phyloP scores from a whole-genome alignment of 352 stramenopile genomes.

The Phytophthora fragariaefolia region DNA sequence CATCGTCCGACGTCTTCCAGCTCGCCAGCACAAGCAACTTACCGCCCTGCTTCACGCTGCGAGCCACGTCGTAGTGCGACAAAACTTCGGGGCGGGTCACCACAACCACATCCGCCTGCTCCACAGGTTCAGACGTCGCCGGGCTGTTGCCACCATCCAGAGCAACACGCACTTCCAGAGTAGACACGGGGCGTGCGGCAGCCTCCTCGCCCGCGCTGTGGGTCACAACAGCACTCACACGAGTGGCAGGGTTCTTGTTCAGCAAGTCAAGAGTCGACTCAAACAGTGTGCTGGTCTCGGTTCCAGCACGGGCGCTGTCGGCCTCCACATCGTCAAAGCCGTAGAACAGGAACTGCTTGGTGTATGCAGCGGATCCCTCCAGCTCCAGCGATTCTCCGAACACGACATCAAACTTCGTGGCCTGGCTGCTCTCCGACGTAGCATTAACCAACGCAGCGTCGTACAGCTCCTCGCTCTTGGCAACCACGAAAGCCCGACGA shows the following conservation, averaged over 20 bases:
- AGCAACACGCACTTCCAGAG: conserved; percentile 63
- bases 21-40: conserved; percentile 60
- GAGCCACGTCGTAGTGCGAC: conserved; percentile 55
- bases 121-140: conserved; percentile 53
- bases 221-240: conserved; percentile 64
- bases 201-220: conserved; percentile 45
- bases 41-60: conserved; percentile 61
- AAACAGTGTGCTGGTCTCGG: conserved; percentile 43
- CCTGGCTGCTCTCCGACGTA: conserved; percentile 45
- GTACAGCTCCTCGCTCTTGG: conserved; percentile 77
- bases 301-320: conserved; percentile 42
- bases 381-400: conserved; percentile 57
- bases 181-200: conserved; percentile 46
- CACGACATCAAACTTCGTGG: conserved; percentile 59
- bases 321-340: conserved; percentile 85
- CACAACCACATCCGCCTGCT: conserved; percentile 67
- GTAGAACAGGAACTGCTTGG: conserved; percentile 92
- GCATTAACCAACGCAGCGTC: conserved; percentile 54
- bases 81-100: conserved; percentile 58
- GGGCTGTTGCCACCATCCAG: conserved; percentile 45
- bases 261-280: conserved; percentile 54
- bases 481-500: conserved; percentile 80
- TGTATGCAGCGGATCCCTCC: conserved; percentile 50
- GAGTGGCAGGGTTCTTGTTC: conserved; percentile 70
- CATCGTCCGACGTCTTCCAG: conserved; percentile 74